Base-by-base conservation (phyloP, 169 alveolate genomes). In the Eimeria sp. region DNA sequence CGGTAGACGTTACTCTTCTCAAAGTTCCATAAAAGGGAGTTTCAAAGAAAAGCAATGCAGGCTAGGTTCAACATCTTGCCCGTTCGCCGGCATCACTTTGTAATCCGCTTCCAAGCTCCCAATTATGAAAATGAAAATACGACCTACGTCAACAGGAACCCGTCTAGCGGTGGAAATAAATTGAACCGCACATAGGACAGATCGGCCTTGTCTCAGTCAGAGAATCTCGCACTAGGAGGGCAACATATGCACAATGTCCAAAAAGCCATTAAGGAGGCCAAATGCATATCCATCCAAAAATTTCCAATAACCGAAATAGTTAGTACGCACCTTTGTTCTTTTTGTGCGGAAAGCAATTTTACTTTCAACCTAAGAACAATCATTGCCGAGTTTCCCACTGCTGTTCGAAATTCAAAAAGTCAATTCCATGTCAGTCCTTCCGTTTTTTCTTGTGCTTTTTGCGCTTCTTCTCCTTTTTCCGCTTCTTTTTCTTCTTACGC, bases 401-500 rank as follows among this genome's bases (percentile, higher is more conserved):
- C 33, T 9, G 30, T 52, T 33, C 13, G 52, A 30, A 0, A 0
- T 25, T n/a, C 52, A 33, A 10, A 13, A 74, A 52, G 85, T 4
- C 87, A 46, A 43, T 23, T 16, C 25, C 11, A 33, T 13, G 76
- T 85, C 80, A 87, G 30, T 66, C 94, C 66, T 64, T 60, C 25
- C 66, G 62, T 2, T 46, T 46, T 56, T 43, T 85, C 30, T 87
- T 87, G 83, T 66, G 49, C 64, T 87, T 87, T n/a, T 87, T 87
- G 62, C 49, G 33, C n/a, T 58, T 83, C 76, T 87, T 64, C 56
- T 87, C 82, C 37, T 87, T 87, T 43, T 64, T 60, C 37, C 64
- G 56, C 62, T 87, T 87, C 66, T 27, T 40, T 49, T 87, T 87
- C 66, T 87, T 87, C 82, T 66, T 60, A 23, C 82, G 62, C 71